Evolutionary conservation across 1,139 yeast species (phyloP).

Genomic region (Geotrichum klebahnii): DNA sequence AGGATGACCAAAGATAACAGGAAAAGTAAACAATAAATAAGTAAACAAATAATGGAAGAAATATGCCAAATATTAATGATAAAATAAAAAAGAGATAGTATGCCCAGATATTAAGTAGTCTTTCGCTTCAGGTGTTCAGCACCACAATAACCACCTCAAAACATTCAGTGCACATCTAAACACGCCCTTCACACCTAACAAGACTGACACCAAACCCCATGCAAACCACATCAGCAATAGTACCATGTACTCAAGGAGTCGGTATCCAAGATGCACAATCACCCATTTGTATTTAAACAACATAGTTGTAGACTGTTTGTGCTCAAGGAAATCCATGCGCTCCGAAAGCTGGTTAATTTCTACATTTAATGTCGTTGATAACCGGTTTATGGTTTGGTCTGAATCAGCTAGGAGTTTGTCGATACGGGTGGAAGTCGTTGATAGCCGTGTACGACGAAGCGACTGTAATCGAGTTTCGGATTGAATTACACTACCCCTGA

Average conservation of each 20-base stretch:
- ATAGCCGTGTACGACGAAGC: conserved; percentile 14
- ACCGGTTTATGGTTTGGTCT: conserved; percentile 76
- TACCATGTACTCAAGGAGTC: conserved; percentile 50
- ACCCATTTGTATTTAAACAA: background rate
- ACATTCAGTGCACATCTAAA: conserved; percentile 42
- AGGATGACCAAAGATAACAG: no score
- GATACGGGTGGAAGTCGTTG: conserved; percentile 19
- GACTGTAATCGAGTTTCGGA: conserved; percentile 5
- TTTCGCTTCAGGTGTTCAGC: no score
- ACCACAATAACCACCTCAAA: conserved; percentile 46
- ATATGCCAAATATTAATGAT: background rate
- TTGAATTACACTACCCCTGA: background rate
- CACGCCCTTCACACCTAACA: conserved; percentile 42
- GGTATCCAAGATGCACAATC: conserved; percentile 25
- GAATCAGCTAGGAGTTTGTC: conserved; percentile 49
- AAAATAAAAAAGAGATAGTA: no score
- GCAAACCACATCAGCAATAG: conserved; percentile 60
- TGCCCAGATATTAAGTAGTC: no score
- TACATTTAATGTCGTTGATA: conserved; percentile 72
- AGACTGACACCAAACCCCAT: conserved; percentile 66
- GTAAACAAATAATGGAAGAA: no score
- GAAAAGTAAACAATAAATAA: no score
- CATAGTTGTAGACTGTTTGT: conserved; percentile 26
- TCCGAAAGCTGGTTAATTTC: conserved; percentile 70
- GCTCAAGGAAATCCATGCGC: conserved; percentile 55